Conservation (phyloP, 352 stramenopile species). For the Phytophthora citricola region DNA sequence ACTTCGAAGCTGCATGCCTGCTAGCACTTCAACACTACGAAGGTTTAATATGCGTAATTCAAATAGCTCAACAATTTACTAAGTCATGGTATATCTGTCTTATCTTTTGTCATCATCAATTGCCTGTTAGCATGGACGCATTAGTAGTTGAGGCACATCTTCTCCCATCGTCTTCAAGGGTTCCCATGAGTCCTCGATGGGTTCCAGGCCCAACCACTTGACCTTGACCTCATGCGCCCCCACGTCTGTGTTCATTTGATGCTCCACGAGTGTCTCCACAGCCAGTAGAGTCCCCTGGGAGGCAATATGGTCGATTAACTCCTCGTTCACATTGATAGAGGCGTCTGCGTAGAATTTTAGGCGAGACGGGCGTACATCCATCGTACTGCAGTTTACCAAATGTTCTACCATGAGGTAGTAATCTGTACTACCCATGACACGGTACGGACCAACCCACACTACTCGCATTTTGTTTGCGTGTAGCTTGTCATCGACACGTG, state of each 20-base stretch:
- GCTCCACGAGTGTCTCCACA: constrained; percentile 3
- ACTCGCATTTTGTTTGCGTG: constrained; percentile 36
- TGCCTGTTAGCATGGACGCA: too few relatives aligned
- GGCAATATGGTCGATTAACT: constrained; percentile 9
- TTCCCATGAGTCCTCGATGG: constrained; percentile 8
- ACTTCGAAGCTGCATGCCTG: too few relatives aligned
- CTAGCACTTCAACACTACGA: too few relatives aligned
- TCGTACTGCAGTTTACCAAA: neutral
- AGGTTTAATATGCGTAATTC: too few relatives aligned
- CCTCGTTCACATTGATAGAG: neutral
- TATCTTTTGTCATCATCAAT: too few relatives aligned
- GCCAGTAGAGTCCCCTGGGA: constrained; percentile 8
- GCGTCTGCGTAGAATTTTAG: constrained; percentile 12
- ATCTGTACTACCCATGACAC: constrained; percentile 18
- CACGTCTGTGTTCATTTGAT: constrained; percentile 1
- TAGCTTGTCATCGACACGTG: constrained; percentile 14
- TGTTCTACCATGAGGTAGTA: constrained; percentile 27
- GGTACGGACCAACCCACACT: constrained; percentile 38
- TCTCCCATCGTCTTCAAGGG: constrained; percentile 5
- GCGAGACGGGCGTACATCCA: constrained; percentile 7
- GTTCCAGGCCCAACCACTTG: constrained; percentile 1
- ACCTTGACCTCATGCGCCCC: constrained; percentile 5
- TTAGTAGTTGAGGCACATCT: neutral
- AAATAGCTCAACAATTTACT: too few relatives aligned
- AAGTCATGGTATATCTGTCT: too few relatives aligned